Evolutionary conservation across 2,329 filamentous ascomycete genomes (phyloP), one percentile per base, ranked within the genome.

Genomic region (Talaromyces sp.): DNA sequence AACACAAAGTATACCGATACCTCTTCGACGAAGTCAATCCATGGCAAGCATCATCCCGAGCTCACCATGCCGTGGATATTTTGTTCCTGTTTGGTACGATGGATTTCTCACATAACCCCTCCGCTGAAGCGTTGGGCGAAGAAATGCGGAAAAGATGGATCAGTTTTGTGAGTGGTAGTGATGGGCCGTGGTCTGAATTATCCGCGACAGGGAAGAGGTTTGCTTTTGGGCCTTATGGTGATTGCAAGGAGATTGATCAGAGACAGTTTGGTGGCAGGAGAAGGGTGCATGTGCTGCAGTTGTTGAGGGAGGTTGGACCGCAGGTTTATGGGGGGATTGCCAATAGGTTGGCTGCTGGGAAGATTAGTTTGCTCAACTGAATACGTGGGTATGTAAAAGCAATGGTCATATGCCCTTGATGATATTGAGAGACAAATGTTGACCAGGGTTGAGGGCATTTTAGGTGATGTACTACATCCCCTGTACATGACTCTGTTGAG

Each of bases 11-110:
- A 1, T 79, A 73, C 59, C 69, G 68, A 33, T 80, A 76, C 37
- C 61, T 77, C 0, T 61, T 80, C 1, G 78, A 80, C 39, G 73
- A 80, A 55, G 50, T 67, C 0, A 80, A 80, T 36, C 78, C 78
- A 5, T 80, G 75, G 75, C 78, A 80, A 52, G 55, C 71, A 0
- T 79, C 77, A 0, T 75, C 72, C 8, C 69, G 78, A 0, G 68
- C 77, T 2, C 78, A 80, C 39, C 78, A 80, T 58, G 78, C 75
- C 0, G 74, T 80, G 2, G 78, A 80, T 61, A 64, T 80, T 3
- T 58, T 80, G 1, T 72, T 78, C 8, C 62, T 80, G 0, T 80
- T 80, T 25, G 75, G 70, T 0, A 73, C 73, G 0, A 62, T 77
- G 3, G 73, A 77, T 54, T 56, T 77, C 0, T 66, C 67, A 0